These are phyloP conservation scores for Curvularia sp. DNA, from an alignment of 2,329 filamentous ascomycete species.

Conservation along the genomic window DNA sequence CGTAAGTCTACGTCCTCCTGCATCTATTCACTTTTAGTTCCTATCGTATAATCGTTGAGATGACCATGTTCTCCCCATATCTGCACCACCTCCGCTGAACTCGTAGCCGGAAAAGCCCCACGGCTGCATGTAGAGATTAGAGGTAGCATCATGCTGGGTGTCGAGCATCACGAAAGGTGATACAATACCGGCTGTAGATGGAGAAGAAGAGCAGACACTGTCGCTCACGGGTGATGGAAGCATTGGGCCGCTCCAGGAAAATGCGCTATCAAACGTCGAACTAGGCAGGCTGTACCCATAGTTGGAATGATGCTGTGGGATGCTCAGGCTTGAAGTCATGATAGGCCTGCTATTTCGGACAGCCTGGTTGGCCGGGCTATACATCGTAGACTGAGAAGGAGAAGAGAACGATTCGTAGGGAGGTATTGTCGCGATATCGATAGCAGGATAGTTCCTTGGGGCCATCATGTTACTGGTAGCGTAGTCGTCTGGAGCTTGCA, in stretches of 20 bases:
- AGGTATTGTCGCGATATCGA: conserved; percentile 12
- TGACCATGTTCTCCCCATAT: background rate
- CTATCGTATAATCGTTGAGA: background rate
- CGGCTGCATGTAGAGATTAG: background rate
- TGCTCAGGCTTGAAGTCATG: conserved; percentile 18
- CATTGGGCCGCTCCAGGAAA: background rate
- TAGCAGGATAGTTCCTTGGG: conserved; percentile 29
- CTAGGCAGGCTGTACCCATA: conserved; percentile 42
- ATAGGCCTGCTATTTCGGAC: conserved; percentile 7
- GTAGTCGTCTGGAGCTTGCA: conserved; percentile 39
- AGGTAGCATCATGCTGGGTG: background rate
- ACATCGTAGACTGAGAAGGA: conserved; percentile 20
- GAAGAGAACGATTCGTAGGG: conserved; percentile 9
- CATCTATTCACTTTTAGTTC: background rate
- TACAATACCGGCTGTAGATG: background rate
- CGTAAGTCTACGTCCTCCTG: background rate
- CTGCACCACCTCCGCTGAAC: background rate
- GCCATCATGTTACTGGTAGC: conserved; percentile 32
- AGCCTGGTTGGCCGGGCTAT: conserved; percentile 27
- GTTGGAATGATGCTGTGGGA: conserved; percentile 28
- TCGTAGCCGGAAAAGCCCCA: background rate
- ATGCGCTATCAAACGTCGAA: conserved; percentile 36
- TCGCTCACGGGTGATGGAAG: background rate
- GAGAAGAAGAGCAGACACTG: background rate
- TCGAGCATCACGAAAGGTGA: background rate